These are phyloP conservation scores for Malassezia japonica DNA, from an alignment of 1,284 basidiomycete species.

Conservation along the genomic window DNA sequence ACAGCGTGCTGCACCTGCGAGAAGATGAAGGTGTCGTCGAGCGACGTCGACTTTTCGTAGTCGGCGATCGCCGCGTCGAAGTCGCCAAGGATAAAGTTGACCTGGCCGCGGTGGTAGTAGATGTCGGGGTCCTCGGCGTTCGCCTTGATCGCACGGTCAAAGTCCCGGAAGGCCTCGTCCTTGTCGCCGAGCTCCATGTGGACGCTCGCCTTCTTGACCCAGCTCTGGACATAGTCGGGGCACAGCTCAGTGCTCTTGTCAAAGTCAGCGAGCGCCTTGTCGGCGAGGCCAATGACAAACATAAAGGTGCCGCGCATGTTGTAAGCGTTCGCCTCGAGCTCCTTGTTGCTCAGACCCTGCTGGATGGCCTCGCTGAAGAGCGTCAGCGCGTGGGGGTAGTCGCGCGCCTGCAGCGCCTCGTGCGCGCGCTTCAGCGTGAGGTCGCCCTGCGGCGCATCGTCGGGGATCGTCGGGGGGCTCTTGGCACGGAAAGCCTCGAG, in stretches of 20 bases:
- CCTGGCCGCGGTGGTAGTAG: conserved; percentile 98
- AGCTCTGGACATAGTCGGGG: conserved; percentile 73
- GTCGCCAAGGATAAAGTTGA: conserved; percentile 90
- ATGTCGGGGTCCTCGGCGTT: conserved; percentile 84
- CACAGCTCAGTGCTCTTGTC: conserved; percentile 65
- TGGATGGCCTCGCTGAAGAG: conserved; percentile 77
- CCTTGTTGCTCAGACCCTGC: conserved; percentile 67
- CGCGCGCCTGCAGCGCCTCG: conserved; percentile 72
- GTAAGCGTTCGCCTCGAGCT: conserved; percentile 72
- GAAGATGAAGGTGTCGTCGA: conserved; percentile 80
- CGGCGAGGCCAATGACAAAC: conserved; percentile 80
- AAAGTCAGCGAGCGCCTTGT: conserved; percentile 75
- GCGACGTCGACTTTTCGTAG: conserved; percentile 74
- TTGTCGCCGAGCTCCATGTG: conserved; percentile 73
- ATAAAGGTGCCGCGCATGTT: conserved; percentile 75
- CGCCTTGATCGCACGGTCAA: conserved; percentile 76
- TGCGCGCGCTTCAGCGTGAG: conserved; percentile 70
- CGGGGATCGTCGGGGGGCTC: conserved; percentile 65
- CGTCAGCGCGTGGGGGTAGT: conserved; percentile 73
- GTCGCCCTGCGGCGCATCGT: conserved; percentile 67
- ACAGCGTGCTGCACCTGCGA: conserved; percentile 94
- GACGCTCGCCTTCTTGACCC: conserved; percentile 95
- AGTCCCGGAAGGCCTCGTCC: conserved; percentile 73
- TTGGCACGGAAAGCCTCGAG: conserved; percentile 89
- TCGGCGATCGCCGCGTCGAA: conserved; percentile 76